Conservation (phyloP, 345 rosid genomes). For the Aethionema arabicum region DNA sequence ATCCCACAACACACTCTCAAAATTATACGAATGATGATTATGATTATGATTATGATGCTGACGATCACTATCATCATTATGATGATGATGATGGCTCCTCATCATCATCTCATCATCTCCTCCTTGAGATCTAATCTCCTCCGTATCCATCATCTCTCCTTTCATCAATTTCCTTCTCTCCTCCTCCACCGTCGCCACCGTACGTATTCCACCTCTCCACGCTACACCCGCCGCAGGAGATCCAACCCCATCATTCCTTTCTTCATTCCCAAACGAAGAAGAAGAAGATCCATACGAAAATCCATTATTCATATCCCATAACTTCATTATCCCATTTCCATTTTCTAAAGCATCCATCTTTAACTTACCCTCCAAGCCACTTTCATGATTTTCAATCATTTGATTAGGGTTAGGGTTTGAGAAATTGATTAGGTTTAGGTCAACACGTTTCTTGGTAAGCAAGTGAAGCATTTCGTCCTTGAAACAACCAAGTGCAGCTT, state of each 20-base stretch:
- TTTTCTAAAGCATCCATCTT: constrained; percentile 40
- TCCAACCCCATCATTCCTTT: constrained; percentile 33
- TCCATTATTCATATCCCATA: constrained; percentile 40
- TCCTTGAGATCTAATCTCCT: constrained; percentile 54
- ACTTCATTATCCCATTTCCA: constrained; percentile 35
- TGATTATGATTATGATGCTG: constrained; percentile 32
- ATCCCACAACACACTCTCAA: constrained; percentile 84
- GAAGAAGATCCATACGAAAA: constrained; percentile 40
- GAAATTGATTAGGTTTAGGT: constrained; percentile 58
- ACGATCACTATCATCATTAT: constrained; percentile 35
- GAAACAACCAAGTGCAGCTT: constrained; percentile 98
- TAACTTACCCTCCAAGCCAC: constrained; percentile 58
- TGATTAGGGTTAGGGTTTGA: constrained; percentile 31
- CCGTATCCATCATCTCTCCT: constrained; percentile 60
- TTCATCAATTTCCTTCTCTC: constrained; percentile 41
- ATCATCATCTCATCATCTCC: constrained; percentile 45
- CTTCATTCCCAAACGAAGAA: constrained; percentile 38
- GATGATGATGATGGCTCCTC: constrained; percentile 32
- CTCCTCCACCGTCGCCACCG: constrained; percentile 29
- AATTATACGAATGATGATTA: constrained; percentile 52
- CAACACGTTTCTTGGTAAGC: constrained; percentile 84
- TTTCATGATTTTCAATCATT: constrained; percentile 49
- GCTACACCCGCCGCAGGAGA: constrained; percentile 33
- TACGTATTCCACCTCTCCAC: constrained; percentile 36
- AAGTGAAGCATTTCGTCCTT: constrained; percentile 98